Conservation (phyloP, 768 basidiomycete genomes). For the Tylopilus rubrobrunneus region DNA sequence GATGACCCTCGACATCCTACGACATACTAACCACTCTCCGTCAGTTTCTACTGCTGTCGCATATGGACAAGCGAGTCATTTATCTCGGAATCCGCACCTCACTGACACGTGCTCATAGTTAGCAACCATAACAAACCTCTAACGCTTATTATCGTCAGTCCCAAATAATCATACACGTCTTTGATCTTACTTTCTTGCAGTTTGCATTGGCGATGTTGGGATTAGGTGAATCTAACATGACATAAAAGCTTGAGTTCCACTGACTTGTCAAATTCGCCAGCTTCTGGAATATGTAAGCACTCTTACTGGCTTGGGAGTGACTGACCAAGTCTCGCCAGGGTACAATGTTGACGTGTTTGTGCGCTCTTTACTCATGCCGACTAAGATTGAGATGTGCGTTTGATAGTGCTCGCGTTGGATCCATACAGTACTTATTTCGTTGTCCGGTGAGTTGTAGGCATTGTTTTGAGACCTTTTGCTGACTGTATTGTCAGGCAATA, state of each 20-base stretch:
- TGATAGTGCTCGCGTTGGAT: constrained; percentile 5
- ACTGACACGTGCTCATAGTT: neutral
- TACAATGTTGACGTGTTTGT: constrained; percentile 8
- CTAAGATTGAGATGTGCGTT: neutral
- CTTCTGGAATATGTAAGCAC: constrained; percentile 4
- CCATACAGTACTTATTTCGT: constrained; percentile 1
- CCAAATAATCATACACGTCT: neutral
- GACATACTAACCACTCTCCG: neutral
- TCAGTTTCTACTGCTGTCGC: constrained; percentile 13
- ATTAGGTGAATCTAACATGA: too few relatives aligned
- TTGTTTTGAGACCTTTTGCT: neutral
- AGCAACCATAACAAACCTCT: constrained; percentile 9
- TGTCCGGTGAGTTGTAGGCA: constrained; percentile 2
- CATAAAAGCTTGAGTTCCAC: too few relatives aligned
- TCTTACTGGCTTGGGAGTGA: neutral
- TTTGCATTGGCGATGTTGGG: neutral
- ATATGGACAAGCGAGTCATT: constrained; percentile 11
- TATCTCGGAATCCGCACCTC: neutral
- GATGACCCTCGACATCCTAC: neutral
- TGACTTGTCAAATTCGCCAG: constrained; percentile 1
- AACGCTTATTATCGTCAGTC: constrained; percentile 9
- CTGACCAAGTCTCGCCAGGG: neutral
- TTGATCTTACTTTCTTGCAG: neutral
- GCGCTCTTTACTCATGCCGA: neutral
- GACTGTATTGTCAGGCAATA: neutral